These are phyloP conservation scores for Fragilariopsis cylindrus DNA, from an alignment of 108 stramenopile species.

Conservation along the genomic window DNA sequence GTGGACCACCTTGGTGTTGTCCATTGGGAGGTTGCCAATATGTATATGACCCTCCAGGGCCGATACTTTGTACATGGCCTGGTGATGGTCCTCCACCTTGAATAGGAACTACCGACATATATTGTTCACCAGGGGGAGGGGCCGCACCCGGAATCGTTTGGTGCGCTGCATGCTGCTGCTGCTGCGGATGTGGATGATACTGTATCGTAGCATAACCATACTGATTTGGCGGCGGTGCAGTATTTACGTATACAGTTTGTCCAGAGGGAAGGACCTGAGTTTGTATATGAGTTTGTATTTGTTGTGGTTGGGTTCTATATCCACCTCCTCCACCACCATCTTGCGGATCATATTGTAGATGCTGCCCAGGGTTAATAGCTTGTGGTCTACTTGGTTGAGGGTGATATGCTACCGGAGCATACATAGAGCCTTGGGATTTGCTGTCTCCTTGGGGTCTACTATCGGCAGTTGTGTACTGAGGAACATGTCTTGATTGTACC, in stretches of 20 bases:
- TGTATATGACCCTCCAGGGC: slow-evolving; percentile 47
- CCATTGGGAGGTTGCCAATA: slow-evolving; percentile 51
- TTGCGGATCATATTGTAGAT: slow-evolving; percentile 21
- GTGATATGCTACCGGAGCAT: slow-evolving; percentile 18
- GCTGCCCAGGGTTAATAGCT: slow-evolving; percentile 7
- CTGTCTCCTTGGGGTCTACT: slow-evolving; percentile 3
- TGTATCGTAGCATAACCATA: slow-evolving; percentile 46
- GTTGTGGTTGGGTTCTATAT: slow-evolving; percentile 23
- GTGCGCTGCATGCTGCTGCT: slow-evolving; percentile 46
- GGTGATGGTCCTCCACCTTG: slow-evolving; percentile 37
- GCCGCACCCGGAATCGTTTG: slow-evolving; percentile 14
- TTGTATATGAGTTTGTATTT: slow-evolving; percentile 28
- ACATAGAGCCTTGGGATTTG: slow-evolving; percentile 2
- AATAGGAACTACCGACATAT: slow-evolving; percentile 64
- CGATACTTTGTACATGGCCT: slow-evolving; percentile 13
- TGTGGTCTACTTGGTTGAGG: slow-evolving; percentile 16
- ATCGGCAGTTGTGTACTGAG: slow-evolving; percentile 13
- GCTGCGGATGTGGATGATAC: slow-evolving; percentile 49
- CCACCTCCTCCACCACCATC: not conserved
- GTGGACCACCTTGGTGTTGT: slow-evolving; percentile 11
- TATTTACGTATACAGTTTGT: slow-evolving; percentile 60
- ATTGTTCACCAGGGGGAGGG: slow-evolving; percentile 41
- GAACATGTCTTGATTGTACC: slow-evolving; percentile 13
- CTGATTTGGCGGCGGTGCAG: slow-evolving; percentile 36
- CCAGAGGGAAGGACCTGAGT: slow-evolving; percentile 28